Conservation (phyloP, 805 yeast species). For the Saturnispora mendoncae region DNA sequence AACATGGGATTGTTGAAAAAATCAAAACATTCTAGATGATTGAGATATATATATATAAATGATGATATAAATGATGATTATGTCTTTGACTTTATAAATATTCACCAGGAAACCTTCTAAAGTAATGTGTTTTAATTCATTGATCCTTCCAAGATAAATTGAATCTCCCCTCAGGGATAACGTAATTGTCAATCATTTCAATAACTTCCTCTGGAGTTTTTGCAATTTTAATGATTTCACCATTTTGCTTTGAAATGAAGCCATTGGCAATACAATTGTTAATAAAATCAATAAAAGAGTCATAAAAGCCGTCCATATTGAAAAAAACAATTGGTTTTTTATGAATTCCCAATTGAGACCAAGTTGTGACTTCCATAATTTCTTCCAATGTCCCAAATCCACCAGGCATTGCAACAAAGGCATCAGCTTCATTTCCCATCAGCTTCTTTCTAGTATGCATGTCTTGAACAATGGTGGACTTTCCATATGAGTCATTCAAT, state of each 20-base stretch:
- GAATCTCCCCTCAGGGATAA: conserved; percentile 64
- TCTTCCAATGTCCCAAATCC: conserved; percentile 90
- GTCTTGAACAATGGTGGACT: conserved; percentile 71
- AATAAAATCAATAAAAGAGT: conserved; percentile 56
- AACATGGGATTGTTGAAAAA: too few relatives aligned
- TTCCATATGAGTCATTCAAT: conserved; percentile 57
- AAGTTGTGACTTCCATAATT: conserved; percentile 80
- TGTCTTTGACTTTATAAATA: too few relatives aligned
- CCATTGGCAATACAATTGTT: conserved; percentile 51
- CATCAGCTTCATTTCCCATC: conserved; percentile 79
- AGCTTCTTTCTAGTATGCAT: conserved; percentile 84
- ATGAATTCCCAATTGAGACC: conserved; percentile 87
- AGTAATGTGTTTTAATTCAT: too few relatives aligned
- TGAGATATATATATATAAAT: too few relatives aligned
- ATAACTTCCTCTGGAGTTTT: conserved; percentile 61
- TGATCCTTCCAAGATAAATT: conserved; percentile 57
- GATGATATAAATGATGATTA: background rate
- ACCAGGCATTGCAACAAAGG: conserved; percentile 81
- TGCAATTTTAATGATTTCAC: conserved; percentile 62
- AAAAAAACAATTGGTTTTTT: conserved; percentile 69
- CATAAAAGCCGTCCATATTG: conserved; percentile 75
- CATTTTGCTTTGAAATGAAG: conserved; percentile 59
- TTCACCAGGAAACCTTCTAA: too few relatives aligned
- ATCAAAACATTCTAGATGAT: too few relatives aligned
- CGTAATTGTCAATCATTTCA: conserved; percentile 48